Evolutionary conservation across 176 grass and related monocot species (phyloP).

Genomic region (Triticum aestivum): DNA sequence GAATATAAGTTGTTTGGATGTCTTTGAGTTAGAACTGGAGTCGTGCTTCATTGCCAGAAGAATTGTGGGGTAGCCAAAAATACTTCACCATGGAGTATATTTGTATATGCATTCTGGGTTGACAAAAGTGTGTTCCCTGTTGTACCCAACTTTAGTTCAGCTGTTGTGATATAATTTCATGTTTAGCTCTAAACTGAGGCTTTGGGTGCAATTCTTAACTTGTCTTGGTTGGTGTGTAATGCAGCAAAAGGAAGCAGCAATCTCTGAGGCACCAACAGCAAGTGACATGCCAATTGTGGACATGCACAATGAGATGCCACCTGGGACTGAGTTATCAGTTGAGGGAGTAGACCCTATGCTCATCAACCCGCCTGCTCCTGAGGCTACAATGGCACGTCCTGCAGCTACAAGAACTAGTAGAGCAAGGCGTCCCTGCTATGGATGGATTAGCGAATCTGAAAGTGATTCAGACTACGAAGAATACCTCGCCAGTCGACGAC

Average conservation of each 20-base stretch:
- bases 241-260: background rate
- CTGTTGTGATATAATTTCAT: constrained; percentile 15
- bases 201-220: background rate
- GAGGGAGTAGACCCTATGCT: background rate
- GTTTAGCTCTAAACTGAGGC: background rate
- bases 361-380: background rate
- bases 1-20: background rate
- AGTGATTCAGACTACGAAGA: constrained; percentile 25
- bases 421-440: constrained; percentile 19
- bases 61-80: background rate
- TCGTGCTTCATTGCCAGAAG: background rate
- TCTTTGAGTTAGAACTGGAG: background rate
- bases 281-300: background rate
- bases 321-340: background rate
- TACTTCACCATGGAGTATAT: background rate
- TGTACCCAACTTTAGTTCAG: constrained; percentile 62
- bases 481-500: background rate
- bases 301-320: background rate
- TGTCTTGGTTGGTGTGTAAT: background rate
- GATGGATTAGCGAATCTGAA: constrained; percentile 38
- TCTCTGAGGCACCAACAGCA: background rate
- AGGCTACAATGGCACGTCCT: background rate
- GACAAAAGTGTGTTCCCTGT: background rate
- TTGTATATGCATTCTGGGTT: background rate
- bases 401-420: background rate